These are phyloP conservation scores for Coemansia sp. DNA, from an alignment of 192 early-diverging fungal species.

Conservation along the genomic window DNA sequence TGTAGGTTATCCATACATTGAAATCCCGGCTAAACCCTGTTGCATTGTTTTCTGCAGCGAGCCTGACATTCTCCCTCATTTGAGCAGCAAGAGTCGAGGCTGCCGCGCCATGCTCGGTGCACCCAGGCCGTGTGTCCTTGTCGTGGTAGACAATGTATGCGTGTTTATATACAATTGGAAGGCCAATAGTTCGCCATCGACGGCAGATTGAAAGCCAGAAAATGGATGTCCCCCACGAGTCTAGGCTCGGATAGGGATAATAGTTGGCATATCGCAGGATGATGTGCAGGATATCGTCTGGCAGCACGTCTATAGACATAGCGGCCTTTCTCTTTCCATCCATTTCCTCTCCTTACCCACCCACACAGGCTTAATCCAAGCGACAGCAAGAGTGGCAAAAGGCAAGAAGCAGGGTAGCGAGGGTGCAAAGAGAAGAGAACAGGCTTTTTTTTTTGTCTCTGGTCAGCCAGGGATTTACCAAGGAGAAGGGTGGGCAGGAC, in stretches of 20 bases:
- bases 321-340: too few relatives aligned
- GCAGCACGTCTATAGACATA: neutral
- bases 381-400: too few relatives aligned
- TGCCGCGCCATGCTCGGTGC: too few relatives aligned
- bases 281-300: neutral
- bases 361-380: too few relatives aligned
- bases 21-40: neutral
- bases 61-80: neutral
- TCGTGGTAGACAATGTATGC: neutral
- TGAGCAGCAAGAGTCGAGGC: too few relatives aligned
- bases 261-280: neutral
- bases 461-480: too few relatives aligned
- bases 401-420: neutral
- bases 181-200: conserved; percentile 2
- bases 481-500: too few relatives aligned
- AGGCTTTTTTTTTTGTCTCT: too few relatives aligned
- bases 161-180: neutral
- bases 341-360: too few relatives aligned
- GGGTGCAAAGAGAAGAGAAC: too few relatives aligned
- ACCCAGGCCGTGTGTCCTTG: too few relatives aligned
- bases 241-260: neutral
- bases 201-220: neutral
- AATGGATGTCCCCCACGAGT: neutral
- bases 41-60: neutral
- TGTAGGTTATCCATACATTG: neutral